Evolutionary conservation across 2,329 filamentous ascomycete species (phyloP).

Genomic region (Daldinia sp.): DNA sequence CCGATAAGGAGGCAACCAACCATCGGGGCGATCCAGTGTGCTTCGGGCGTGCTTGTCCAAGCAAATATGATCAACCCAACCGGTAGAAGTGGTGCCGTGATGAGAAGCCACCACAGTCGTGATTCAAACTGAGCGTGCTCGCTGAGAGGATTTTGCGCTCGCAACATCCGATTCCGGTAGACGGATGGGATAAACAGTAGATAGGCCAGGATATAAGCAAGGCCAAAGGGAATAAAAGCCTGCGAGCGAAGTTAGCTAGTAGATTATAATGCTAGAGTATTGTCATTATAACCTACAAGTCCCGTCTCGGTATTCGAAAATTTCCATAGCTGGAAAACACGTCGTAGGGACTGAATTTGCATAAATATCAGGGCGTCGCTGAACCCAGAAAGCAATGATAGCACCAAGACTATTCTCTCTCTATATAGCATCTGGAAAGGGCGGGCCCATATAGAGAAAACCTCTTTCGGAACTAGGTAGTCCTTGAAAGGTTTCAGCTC

Average conservation of each 20-base stretch:
- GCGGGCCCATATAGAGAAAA: slow-evolving; percentile 61
- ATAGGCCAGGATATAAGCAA: slow-evolving; percentile 68
- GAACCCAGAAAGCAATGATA: slow-evolving; percentile 69
- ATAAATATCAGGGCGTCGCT: slow-evolving; percentile 72
- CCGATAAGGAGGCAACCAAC: slow-evolving; percentile 67
- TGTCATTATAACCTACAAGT: slow-evolving; percentile 34
- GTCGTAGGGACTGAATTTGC: slow-evolving; percentile 68
- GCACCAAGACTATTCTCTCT: slow-evolving; percentile 67
- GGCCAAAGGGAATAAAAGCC: slow-evolving; percentile 55
- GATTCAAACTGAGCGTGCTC: slow-evolving; percentile 69
- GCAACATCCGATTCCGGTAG: slow-evolving; percentile 48
- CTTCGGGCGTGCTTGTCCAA: slow-evolving; percentile 62
- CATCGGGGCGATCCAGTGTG: slow-evolving; percentile 70
- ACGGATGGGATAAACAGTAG: slow-evolving; percentile 63
- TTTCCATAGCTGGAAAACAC: slow-evolving; percentile 67
- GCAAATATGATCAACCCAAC: slow-evolving; percentile 70
- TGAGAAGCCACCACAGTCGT: slow-evolving; percentile 68
- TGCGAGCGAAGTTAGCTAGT: slow-evolving; percentile 28
- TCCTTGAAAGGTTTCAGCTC: slow-evolving; percentile 53
- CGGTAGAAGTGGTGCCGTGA: slow-evolving; percentile 64
- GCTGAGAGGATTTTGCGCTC: slow-evolving; percentile 52
- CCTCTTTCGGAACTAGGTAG: slow-evolving; percentile 53
- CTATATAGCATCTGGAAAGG: slow-evolving; percentile 70
- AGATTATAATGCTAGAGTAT: neutral
- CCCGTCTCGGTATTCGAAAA: slow-evolving; percentile 54